Percentiles rank a stretch among this genome's conserved stretches.
phyloP scores from a whole-genome alignment of 1,284 basidiomycete genomes.

The Malassezia dermatis region DNA sequence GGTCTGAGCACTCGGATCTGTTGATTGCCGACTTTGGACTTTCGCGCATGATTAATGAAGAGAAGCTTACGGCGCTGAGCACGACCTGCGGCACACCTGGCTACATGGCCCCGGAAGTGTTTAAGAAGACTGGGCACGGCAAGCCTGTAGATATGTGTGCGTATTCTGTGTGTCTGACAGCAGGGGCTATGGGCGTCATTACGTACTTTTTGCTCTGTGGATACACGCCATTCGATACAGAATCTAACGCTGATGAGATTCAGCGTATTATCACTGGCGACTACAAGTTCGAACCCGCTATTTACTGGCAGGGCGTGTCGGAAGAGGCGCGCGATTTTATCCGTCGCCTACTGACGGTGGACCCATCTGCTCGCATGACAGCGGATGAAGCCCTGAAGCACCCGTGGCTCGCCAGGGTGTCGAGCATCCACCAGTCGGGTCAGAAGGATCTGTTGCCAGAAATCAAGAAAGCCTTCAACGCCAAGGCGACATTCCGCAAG shows the following conservation, averaged over 20 bases:
- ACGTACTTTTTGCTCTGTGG: conserved; percentile 47
- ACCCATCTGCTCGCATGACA: conserved; percentile 32
- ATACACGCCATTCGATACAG: conserved; percentile 46
- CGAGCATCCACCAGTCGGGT: neutral
- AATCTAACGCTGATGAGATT: conserved; percentile 45
- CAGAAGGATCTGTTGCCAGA: conserved; percentile 44
- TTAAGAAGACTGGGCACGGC: conserved; percentile 80
- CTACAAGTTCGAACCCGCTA: conserved; percentile 39
- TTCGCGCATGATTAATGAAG: conserved; percentile 71
- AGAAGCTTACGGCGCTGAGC: conserved; percentile 74
- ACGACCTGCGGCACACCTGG: conserved; percentile 88
- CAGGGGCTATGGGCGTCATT: conserved; percentile 41
- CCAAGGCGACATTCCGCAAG: conserved; percentile 41
- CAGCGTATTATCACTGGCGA: conserved; percentile 45
- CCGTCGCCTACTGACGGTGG: conserved; percentile 37
- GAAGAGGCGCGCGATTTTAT: conserved; percentile 41
- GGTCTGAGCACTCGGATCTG: conserved; percentile 81
- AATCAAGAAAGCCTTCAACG: conserved; percentile 47
- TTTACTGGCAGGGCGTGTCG: conserved; percentile 42
- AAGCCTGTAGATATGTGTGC: conserved; percentile 81
- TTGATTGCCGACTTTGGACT: conserved; percentile 97
- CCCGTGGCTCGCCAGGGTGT: conserved; percentile 26
- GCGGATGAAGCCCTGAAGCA: conserved; percentile 36
- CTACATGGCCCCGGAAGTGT: conserved; percentile 98
- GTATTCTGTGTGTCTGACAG: neutral